A percentile compares a stretch with the other conserved stretches of the same genome.
Conservation (phyloP, 306 rosid species). For the Malus sieversii region DNA sequence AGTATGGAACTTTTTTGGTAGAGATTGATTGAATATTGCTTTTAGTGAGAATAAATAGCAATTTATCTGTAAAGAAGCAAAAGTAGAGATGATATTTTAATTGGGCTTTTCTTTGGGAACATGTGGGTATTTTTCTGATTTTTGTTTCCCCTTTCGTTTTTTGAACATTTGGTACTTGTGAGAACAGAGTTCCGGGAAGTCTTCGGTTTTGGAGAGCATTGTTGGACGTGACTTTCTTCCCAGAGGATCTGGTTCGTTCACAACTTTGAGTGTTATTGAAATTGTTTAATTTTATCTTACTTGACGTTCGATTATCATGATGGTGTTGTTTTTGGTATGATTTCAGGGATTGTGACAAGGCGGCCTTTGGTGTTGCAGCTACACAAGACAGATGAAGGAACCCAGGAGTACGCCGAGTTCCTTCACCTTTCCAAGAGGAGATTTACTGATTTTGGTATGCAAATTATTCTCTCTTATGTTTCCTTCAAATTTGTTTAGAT, state of each 20-base stretch:
- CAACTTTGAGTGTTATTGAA: not conserved
- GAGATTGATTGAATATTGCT: not conserved
- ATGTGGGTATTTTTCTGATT: not conserved
- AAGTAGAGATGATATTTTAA: not conserved
- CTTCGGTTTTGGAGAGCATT: conserved; percentile 90
- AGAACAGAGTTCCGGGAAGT: conserved; percentile 90
- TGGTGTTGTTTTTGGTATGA: not conserved
- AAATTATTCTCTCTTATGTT: not conserved
- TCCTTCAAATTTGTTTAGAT: not conserved
- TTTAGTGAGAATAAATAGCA: not conserved
- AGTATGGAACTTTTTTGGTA: not conserved
- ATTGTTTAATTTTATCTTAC: not conserved
- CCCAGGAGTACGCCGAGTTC: conserved; percentile 88
- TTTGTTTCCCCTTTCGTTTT: not conserved
- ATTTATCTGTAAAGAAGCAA: not conserved
- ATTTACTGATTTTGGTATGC: conserved; percentile 63
- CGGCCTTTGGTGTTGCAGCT: conserved; percentile 97
- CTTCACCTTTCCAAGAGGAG: conserved; percentile 77
- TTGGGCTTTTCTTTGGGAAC: not conserved
- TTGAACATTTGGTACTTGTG: not conserved
- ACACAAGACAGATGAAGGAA: conserved; percentile 63
- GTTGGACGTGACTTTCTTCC: conserved; percentile 99
- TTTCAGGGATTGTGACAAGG: conserved; percentile 89
- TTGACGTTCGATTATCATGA: not conserved
- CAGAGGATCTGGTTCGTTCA: conserved; percentile 74